phyloP scores from a whole-genome alignment of 2,329 filamentous ascomycete species.

The Microcyclospora pomicola region DNA sequence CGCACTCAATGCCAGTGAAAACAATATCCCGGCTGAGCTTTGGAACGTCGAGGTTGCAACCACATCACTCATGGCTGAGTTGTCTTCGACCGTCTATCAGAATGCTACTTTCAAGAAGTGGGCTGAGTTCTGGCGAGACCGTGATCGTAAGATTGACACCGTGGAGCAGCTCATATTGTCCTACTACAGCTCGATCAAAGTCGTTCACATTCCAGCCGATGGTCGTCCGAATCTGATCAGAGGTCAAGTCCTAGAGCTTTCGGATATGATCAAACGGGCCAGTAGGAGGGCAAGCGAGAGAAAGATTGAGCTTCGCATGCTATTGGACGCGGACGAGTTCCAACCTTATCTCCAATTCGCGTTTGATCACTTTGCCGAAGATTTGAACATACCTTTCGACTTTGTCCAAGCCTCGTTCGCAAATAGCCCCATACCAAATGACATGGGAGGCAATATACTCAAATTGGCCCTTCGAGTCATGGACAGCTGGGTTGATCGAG shows the following conservation, averaged over 20 bases:
- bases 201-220: conserved; percentile 33
- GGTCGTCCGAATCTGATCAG: conserved; percentile 31
- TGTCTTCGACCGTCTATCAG: conserved; percentile 16
- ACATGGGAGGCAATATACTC: conserved; percentile 34
- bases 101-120: conserved; percentile 24
- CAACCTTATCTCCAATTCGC: conserved; percentile 31
- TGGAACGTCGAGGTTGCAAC: conserved; percentile 34
- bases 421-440: conserved; percentile 29
- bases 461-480: conserved; percentile 23
- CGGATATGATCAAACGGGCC: conserved; percentile 23
- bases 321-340: conserved; percentile 29
- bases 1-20: conserved; percentile 35
- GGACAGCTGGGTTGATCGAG: conserved; percentile 4
- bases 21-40: conserved; percentile 24
- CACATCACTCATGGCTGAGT: conserved; percentile 14
- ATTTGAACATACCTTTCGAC: conserved; percentile 32
- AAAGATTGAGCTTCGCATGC: conserved; percentile 32
- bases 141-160: conserved; percentile 23
- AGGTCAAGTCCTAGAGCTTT: conserved; percentile 31
- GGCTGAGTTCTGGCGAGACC: conserved; percentile 26
- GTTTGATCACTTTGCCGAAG: conserved; percentile 33
- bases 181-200: conserved; percentile 34
- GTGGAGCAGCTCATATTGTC: conserved; percentile 30
- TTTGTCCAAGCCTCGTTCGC: conserved; percentile 31
- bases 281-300: conserved; percentile 23